Conservation (phyloP, 2,329 filamentous ascomycete species). For the Sporothrix curviconia region DNA sequence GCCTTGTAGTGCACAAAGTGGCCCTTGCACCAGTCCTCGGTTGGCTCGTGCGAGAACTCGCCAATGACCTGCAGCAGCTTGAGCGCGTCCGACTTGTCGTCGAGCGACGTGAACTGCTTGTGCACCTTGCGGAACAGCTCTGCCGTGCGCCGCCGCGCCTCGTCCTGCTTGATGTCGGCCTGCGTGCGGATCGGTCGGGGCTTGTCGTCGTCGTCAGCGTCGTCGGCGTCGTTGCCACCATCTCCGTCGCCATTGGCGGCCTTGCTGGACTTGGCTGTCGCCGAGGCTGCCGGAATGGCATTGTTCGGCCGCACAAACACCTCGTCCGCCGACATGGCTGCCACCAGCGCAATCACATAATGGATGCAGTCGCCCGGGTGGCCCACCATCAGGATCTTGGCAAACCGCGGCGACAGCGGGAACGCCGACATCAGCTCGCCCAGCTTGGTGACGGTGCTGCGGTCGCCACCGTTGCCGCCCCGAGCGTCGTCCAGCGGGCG, state of each 20-base stretch:
- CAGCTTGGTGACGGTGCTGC: constrained; percentile 67
- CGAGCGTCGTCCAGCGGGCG: constrained; percentile 31
- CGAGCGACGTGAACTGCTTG: constrained; percentile 70
- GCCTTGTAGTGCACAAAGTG: constrained; percentile 86
- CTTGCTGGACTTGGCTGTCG: constrained; percentile 13
- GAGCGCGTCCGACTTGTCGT: constrained; percentile 78
- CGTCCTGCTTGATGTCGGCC: constrained; percentile 65
- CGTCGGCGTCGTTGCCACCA: constrained; percentile 30
- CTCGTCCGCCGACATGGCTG: constrained; percentile 80
- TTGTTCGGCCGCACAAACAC: constrained; percentile 80
- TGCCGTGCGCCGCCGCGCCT: constrained; percentile 58
- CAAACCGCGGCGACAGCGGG: constrained; percentile 82
- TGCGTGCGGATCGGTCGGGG: constrained; percentile 46
- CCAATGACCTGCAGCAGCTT: constrained; percentile 86
- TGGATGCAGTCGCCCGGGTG: constrained; percentile 74
- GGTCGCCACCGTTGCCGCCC: constrained; percentile 18
- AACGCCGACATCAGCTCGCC: constrained; percentile 82
- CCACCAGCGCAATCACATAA: constrained; percentile 82
- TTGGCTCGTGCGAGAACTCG: constrained; percentile 70
- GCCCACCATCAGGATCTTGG: constrained; percentile 85
- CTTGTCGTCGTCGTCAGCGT: constrained; percentile 35
- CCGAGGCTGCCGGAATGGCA: constrained; percentile 53
- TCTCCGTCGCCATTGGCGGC: constrained; percentile 30
- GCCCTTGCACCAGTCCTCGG: constrained; percentile 67
- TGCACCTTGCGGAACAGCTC: constrained; percentile 63